Percentiles rank a stretch among this genome's conserved stretches.
These are phyloP conservation scores for Hibiscus mutabilis DNA, from an alignment of 345 rosid species.

Conservation along the genomic window DNA sequence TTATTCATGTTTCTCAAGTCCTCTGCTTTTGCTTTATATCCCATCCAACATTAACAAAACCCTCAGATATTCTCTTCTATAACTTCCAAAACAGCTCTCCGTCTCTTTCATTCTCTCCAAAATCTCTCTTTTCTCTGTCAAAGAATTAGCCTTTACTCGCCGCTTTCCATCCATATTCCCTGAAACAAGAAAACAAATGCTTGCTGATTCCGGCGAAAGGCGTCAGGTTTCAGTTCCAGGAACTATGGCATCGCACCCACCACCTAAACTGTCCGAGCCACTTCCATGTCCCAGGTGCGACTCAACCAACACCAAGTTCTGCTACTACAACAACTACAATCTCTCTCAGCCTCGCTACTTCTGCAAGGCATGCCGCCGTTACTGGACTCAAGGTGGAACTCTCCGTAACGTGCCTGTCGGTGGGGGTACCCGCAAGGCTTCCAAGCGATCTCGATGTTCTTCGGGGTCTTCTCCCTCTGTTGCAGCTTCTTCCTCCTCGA, in stretches of 20 bases:
- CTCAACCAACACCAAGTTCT: constrained; percentile 53
- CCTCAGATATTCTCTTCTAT: constrained; percentile 2
- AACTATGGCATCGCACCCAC: constrained; percentile 17
- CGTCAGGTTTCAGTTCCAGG: constrained; percentile 14
- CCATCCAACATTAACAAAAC: background rate
- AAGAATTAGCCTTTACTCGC: background rate
- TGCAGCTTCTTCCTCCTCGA: constrained; percentile 17
- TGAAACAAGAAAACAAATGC: constrained; percentile 22
- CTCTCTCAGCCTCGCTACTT: constrained; percentile 63
- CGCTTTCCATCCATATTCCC: background rate
- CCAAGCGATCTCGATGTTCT: constrained; percentile 38
- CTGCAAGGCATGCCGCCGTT: constrained; percentile 66
- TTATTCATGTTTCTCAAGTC: background rate
- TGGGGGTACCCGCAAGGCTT: constrained; percentile 52
- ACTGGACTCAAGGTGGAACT: constrained; percentile 70
- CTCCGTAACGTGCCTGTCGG: constrained; percentile 65
- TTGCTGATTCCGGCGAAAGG: constrained; percentile 25
- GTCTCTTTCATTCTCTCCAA: background rate
- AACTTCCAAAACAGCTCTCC: background rate
- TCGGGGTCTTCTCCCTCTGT: constrained; percentile 17
- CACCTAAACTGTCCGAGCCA: constrained; percentile 26
- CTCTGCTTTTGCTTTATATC: background rate
- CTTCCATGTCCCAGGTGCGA: constrained; percentile 57
- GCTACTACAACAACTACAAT: constrained; percentile 66
- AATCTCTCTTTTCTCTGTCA: background rate